A percentile compares a stretch with the other conserved stretches of the same genome.
phyloP scores from a whole-genome alignment of 2,329 filamentous ascomycete genomes.

The Purpureocillium takamizusanense region DNA sequence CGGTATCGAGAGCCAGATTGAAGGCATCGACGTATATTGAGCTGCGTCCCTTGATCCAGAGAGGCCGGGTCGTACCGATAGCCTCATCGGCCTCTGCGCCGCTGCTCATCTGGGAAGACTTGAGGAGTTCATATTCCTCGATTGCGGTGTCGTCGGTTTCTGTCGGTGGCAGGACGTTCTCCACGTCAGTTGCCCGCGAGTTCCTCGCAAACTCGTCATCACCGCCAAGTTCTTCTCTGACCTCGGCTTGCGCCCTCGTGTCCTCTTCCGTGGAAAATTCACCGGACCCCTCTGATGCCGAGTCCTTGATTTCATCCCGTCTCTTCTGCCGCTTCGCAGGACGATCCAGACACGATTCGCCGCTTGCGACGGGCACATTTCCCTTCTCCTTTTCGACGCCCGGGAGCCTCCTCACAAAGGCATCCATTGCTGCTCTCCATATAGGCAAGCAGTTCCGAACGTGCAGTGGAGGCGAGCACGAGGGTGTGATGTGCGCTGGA shows the following conservation, averaged over 20 bases:
- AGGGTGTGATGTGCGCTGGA: background rate
- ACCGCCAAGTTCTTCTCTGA: conserved; percentile 4
- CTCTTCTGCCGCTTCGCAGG: conserved; percentile 20
- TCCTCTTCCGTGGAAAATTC: conserved; percentile 1
- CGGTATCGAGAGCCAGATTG: conserved; percentile 82
- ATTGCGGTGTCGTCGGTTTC: conserved; percentile 63
- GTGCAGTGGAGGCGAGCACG: background rate
- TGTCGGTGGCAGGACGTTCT: conserved; percentile 56
- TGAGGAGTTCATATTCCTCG: conserved; percentile 66
- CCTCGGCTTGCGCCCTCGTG: background rate
- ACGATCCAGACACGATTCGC: conserved; percentile 9
- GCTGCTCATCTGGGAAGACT: conserved; percentile 39
- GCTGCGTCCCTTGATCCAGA: conserved; percentile 67
- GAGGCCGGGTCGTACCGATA: conserved; percentile 26
- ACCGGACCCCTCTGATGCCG: conserved; percentile 12
- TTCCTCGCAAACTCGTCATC: conserved; percentile 8
- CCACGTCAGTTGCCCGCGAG: conserved; percentile 21
- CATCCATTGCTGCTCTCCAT: conserved; percentile 22
- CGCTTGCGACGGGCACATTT: background rate
- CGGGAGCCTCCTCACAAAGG: conserved; percentile 23
- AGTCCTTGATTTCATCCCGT: conserved; percentile 11
- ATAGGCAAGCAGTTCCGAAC: conserved; percentile 4
- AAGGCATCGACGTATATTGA: conserved; percentile 98
- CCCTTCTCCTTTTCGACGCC: conserved; percentile 8
- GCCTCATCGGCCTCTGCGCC: conserved; percentile 28